phyloP scores from a whole-genome alignment of 2,329 filamentous ascomycete species.

The Paraphaeosphaeria sporulosa region DNA sequence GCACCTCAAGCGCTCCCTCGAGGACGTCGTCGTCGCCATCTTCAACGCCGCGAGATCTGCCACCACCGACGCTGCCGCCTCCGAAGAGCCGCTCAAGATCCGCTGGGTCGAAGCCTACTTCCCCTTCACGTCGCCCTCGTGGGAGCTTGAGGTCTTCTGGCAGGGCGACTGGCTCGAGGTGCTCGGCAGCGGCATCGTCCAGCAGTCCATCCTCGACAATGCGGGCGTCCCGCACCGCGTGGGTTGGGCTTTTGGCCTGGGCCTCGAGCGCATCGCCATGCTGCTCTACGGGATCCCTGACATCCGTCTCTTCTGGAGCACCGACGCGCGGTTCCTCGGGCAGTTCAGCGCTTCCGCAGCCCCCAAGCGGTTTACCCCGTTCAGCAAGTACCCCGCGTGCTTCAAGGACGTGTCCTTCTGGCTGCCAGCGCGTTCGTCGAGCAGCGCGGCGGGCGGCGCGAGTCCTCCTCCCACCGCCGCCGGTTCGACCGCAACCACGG shows the following conservation, averaged over 20 bases:
- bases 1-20: constrained; percentile 88
- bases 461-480: constrained; percentile 11
- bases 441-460: constrained; percentile 36
- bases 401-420: constrained; percentile 96
- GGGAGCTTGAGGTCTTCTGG: constrained; percentile 96
- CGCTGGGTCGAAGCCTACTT: constrained; percentile 98
- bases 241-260: constrained; percentile 96
- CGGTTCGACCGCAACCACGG: background rate
- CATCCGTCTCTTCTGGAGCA: constrained; percentile 95
- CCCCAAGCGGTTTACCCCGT: constrained; percentile 77
- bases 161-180: constrained; percentile 95
- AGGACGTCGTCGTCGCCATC: constrained; percentile 88
- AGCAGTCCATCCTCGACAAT: constrained; percentile 80
- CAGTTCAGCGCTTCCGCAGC: constrained; percentile 69
- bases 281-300: constrained; percentile 95
- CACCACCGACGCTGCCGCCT: constrained; percentile 35
- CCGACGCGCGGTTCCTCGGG: constrained; percentile 80
- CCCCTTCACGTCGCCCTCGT: constrained; percentile 93
- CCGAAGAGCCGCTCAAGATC: constrained; percentile 76
- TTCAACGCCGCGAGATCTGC: constrained; percentile 78
- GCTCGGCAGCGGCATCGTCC: constrained; percentile 88
- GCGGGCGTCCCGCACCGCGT: constrained; percentile 77
- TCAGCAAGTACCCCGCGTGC: constrained; percentile 89
- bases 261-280: constrained; percentile 96
- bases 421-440: constrained; percentile 63